phyloP scores from a whole-genome alignment of 805 yeast species.

The Candida germanica region DNA sequence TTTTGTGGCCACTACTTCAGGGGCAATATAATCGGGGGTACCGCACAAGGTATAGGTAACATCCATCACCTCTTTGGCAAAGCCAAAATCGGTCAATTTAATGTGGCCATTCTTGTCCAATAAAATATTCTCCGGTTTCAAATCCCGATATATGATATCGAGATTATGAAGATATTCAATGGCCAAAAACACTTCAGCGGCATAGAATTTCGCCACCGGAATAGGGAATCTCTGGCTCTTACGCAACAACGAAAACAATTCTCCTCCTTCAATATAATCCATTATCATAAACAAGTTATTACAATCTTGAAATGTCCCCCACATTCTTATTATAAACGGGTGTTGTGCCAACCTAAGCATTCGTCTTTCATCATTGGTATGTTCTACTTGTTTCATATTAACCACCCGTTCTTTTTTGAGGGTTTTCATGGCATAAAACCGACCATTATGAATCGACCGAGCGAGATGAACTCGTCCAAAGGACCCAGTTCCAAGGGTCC shows the following conservation, averaged over 20 bases:
- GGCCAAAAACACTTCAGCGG: constrained; percentile 59
- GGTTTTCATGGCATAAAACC: constrained; percentile 60
- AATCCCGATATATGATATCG: constrained; percentile 57
- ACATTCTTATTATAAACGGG: constrained; percentile 59
- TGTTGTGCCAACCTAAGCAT: constrained; percentile 58
- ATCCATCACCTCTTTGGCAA: constrained; percentile 58
- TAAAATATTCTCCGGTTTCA: constrained; percentile 59
- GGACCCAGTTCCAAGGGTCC: constrained; percentile 61
- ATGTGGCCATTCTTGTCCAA: constrained; percentile 60
- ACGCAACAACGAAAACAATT: constrained; percentile 52
- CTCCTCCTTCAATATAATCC: constrained; percentile 68
- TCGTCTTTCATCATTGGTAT: constrained; percentile 60
- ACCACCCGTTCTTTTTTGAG: constrained; percentile 56
- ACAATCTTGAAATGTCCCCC: constrained; percentile 66
- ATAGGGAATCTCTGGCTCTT: constrained; percentile 60
- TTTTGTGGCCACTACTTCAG: constrained; percentile 62
- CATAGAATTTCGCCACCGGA: constrained; percentile 62
- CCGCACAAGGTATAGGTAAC: constrained; percentile 64
- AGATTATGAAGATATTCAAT: constrained; percentile 58
- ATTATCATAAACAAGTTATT: constrained; percentile 57
- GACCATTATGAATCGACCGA: constrained; percentile 54
- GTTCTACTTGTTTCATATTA: constrained; percentile 62
- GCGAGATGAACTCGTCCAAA: constrained; percentile 61
- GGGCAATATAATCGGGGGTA: constrained; percentile 64
- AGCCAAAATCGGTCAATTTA: constrained; percentile 60